Conservation (phyloP, 2,329 filamentous ascomycete species). For the Cryphonectria parasitica region DNA sequence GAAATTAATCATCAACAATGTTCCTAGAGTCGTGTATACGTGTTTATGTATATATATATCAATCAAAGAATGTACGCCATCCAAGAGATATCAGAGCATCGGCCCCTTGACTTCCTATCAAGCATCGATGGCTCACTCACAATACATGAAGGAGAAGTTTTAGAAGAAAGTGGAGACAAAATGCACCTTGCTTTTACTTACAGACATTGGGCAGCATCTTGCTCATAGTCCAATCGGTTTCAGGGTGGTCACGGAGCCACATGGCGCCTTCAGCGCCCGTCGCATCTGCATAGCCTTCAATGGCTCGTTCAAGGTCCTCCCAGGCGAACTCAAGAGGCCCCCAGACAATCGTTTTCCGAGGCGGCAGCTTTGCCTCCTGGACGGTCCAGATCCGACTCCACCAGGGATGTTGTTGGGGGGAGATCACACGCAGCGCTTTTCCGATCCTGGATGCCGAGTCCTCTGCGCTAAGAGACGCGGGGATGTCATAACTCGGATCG, state of each 20-base stretch:
- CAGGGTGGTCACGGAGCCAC: not conserved
- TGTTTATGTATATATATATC: not conserved
- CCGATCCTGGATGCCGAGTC: not conserved
- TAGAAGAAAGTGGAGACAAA: no score
- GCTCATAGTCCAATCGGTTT: not conserved
- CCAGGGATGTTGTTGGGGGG: not conserved
- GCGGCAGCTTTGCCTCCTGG: not conserved
- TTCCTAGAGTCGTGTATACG: not conserved
- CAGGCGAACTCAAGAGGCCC: not conserved
- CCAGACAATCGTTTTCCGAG: not conserved
- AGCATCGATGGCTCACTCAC: not conserved
- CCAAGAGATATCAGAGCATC: no score
- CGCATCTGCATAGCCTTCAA: not conserved
- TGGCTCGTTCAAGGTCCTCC: not conserved
- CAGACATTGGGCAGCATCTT: not conserved
- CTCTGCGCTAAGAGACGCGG: not conserved
- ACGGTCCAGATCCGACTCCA: slow-evolving; percentile 5
- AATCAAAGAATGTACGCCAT: no score
- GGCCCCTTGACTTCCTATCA: not conserved
- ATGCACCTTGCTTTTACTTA: not conserved
- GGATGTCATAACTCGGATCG: not conserved
- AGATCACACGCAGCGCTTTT: not conserved
- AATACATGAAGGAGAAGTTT: not conserved
- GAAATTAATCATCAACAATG: not conserved
- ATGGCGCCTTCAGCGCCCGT: not conserved